Evolutionary conservation across 2,329 filamentous ascomycete species (phyloP).

Genomic region (Monosporascus cannonballus): DNA sequence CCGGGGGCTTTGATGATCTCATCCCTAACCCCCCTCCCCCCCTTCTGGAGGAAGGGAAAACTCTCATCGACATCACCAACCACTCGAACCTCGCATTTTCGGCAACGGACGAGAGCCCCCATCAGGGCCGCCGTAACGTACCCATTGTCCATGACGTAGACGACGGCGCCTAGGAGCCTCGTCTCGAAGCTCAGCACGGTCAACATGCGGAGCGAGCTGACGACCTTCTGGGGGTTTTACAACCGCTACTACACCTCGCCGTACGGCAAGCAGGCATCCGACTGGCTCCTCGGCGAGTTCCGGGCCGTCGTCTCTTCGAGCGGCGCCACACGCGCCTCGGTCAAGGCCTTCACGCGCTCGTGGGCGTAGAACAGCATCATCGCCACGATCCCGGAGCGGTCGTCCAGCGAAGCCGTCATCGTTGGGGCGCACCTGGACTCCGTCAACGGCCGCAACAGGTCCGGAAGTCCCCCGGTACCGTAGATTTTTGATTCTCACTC

Average conservation of each 20-base stretch:
- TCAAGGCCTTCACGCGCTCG: constrained; percentile 59
- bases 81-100: constrained; percentile 49
- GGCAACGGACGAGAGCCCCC: constrained; percentile 15
- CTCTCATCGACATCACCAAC: constrained; percentile 75
- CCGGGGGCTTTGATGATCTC: background rate
- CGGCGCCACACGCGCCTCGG: constrained; percentile 54
- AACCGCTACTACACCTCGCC: constrained; percentile 61
- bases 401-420: constrained; percentile 67
- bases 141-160: constrained; percentile 52
- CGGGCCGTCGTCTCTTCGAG: constrained; percentile 54
- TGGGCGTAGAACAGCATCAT: constrained; percentile 77
- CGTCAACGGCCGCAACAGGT: constrained; percentile 69
- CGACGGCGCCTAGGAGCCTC: constrained; percentile 50
- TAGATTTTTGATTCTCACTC: constrained; percentile 5
- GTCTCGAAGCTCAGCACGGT: constrained; percentile 54
- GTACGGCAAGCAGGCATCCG: constrained; percentile 64
- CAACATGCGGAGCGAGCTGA: constrained; percentile 60
- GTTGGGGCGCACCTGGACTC: constrained; percentile 77
- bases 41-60: constrained; percentile 63
- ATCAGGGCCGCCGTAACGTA: constrained; percentile 42
- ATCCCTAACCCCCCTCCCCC: constrained; percentile 4
- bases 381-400: constrained; percentile 71
- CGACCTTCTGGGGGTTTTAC: constrained; percentile 60
- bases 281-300: constrained; percentile 66
- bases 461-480: constrained; percentile 65